Base-by-base conservation (phyloP, 2,329 filamentous ascomycete genomes). In the Aspergillus sp. region DNA sequence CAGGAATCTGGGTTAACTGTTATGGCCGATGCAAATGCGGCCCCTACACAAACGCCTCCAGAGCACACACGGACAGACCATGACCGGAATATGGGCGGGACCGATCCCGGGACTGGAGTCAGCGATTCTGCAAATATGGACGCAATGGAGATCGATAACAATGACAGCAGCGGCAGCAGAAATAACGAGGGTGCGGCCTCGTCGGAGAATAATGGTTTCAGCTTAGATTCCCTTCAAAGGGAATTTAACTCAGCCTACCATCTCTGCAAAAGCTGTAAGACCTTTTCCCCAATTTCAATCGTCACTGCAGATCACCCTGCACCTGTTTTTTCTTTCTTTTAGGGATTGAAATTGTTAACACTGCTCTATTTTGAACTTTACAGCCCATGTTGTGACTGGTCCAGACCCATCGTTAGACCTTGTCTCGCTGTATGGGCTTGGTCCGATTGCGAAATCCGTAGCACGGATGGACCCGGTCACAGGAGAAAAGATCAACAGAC, bases 401-500 rank as follows among this genome's bases (percentile, higher is more conserved):
- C 81, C 81, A 52, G 77, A 81, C 60, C 72, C 74, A 45, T 73
- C 75, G 52, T 70, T 81, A 59, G 78, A 84, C 66, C 68, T 84
- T 49, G 73, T 84, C 51, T 73, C 74, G 45, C 70, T 82, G 48
- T 84, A 82, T 66, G 72, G 74, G 47, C 66, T 84, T 51, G 72
- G 76, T 53, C 64, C 70, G 32, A 71, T 84, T 47, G 78, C 80
- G 51, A 72, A 73, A 55, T 80, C 75, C 46, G 80, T 84, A 53
- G 79, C 77, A 50, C 72, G 82, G 46, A 74, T 70, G 44, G 79
- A 85, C 61, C 79, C 80, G 13, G 64, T 73, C 17, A 83, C 80
- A n/a, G 81, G 81, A 51, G 80, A 83, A 60, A 85, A 85, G 68
- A 75, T 76, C 52, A 83, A 84, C 65, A 78, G 80, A 60, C 70